phyloP scores from a whole-genome alignment of 495 filamentous ascomycete species.

The Pseudoneurospora amorphoporcata region DNA sequence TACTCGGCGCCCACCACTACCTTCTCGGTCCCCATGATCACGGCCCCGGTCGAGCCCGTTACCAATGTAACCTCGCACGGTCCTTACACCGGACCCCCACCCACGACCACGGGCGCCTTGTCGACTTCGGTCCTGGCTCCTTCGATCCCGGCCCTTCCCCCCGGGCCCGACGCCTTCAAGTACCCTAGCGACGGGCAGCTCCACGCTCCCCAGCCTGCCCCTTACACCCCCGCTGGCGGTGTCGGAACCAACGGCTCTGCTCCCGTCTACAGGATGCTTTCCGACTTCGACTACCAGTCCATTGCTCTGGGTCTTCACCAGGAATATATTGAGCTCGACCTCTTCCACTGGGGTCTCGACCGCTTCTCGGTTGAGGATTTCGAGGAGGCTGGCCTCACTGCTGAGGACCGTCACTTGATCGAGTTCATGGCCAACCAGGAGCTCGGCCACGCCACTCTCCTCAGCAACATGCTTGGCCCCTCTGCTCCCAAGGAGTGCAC shows the following conservation, averaged over 20 bases:
- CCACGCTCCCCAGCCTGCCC: constrained; percentile 52
- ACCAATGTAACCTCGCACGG: constrained; percentile 41
- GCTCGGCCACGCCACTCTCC: constrained; percentile 64
- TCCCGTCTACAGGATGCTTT: constrained; percentile 61
- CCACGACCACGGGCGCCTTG: constrained; percentile 48
- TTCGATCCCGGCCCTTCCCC: constrained; percentile 37
- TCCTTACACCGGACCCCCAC: constrained; percentile 46
- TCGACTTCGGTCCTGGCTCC: constrained; percentile 37
- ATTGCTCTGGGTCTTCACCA: constrained; percentile 63
- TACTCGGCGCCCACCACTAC: constrained; percentile 28
- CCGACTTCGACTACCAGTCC: constrained; percentile 69
- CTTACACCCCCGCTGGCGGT: constrained; percentile 67
- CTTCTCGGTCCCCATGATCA: constrained; percentile 15
- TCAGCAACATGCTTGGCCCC: constrained; percentile 72
- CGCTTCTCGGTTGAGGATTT: constrained; percentile 66
- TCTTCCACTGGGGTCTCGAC: constrained; percentile 71
- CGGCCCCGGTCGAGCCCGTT: constrained; percentile 15
- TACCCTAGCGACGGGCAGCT: constrained; percentile 68
- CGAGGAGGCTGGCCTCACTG: constrained; percentile 50
- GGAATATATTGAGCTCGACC: constrained; percentile 81
- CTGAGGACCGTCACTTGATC: constrained; percentile 61
- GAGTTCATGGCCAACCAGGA: constrained; percentile 84
- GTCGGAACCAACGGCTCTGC: constrained; percentile 66
- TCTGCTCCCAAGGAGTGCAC: constrained; percentile 64
- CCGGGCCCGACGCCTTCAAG: constrained; percentile 40